Evolutionary conservation across 2,329 filamentous ascomycete genomes (phyloP), one percentile per base, ranked within the genome.

Genomic region (Penicillium italicum): DNA sequence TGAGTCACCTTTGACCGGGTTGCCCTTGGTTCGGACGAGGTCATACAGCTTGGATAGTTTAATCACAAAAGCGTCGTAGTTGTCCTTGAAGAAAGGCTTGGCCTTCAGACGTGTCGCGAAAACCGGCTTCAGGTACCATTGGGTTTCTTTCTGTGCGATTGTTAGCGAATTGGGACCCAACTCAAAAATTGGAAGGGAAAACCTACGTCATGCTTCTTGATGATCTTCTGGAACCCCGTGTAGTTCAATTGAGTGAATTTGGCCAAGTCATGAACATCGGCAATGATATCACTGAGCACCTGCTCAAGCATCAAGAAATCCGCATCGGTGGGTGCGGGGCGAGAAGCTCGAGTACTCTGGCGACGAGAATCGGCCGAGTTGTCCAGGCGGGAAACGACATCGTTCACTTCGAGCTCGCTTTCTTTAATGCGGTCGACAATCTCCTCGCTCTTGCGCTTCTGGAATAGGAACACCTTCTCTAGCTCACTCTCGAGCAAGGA

Each of bases 241-340:
- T 99, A 99, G 77, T 99, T 99, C 71, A 99, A 79, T 78, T 97
- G 93, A 7, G 96, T 95, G 73, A 96, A 99, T 77, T 97, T 97
- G 74, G 94, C 92, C 57, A 99, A 82, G 69, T 99, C 94, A 75
- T 99, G 93, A 22, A 99, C 94, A 70, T 99, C 93, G 65, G 94
- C 94, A 72, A 99, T 99, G 69, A 99, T 92, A 73, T 99, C 94
- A 76, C 91, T 96, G 69, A 99, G 77, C 68, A 96, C 91, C 72
- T 96, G 90, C 78, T 99, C 94, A 31, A 97, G 82, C 66, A 96
- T 78, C 79, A 95, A 85, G 68, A 97, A 97, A 72, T 97, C 93
- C 63, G 97, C 92, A 73, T 97, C 94, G 22, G 85, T 85, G 0
- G 90, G 89, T 1, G 66, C 60, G 22, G 59, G 62, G 37, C 51